Evolutionary conservation across 768 basidiomycete species (phyloP).

Genomic region (Collybiopsis confluens): DNA sequence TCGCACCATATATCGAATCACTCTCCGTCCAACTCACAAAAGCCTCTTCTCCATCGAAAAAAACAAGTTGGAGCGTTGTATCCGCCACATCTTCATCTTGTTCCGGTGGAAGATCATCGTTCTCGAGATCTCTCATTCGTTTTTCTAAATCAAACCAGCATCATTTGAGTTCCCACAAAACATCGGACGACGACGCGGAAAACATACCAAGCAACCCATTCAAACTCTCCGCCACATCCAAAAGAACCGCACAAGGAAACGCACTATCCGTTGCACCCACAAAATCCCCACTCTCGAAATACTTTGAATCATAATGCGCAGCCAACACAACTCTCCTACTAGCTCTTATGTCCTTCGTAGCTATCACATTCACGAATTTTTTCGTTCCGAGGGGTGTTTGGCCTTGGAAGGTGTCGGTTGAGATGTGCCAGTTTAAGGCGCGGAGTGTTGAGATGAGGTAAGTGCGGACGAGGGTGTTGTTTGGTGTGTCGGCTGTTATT

Average conservation of each 20-base stretch:
- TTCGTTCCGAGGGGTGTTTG: conserved; percentile 78
- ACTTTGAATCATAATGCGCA: conserved; percentile 94
- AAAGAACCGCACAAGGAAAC: conserved; percentile 89
- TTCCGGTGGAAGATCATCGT: conserved; percentile 34
- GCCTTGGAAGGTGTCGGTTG: conserved; percentile 77
- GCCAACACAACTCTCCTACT: conserved; percentile 78
- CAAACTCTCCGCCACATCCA: conserved; percentile 85
- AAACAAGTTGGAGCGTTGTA: conserved; percentile 86
- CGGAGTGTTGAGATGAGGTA: conserved; percentile 74
- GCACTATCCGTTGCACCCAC: conserved; percentile 97
- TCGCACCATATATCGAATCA: conserved; percentile 94
- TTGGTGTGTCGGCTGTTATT: conserved; percentile 74
- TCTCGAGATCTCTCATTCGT: conserved; percentile 43
- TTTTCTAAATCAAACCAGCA: not conserved
- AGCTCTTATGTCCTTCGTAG: conserved; percentile 90
- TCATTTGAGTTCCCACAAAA: not conserved
- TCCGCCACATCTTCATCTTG: conserved; percentile 77
- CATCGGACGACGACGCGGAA: not conserved
- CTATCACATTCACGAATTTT: conserved; percentile 86
- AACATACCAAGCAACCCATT: conserved; percentile 61
- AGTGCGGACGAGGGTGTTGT: conserved; percentile 77
- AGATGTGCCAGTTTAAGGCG: conserved; percentile 80
- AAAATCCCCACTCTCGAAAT: conserved; percentile 80
- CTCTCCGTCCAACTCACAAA: conserved; percentile 84
- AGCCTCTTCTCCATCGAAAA: conserved; percentile 98